Evolutionary conservation across 2,329 filamentous ascomycete species (phyloP), one percentile per base, ranked within the genome.

Genomic region (Xylariales sp.): DNA sequence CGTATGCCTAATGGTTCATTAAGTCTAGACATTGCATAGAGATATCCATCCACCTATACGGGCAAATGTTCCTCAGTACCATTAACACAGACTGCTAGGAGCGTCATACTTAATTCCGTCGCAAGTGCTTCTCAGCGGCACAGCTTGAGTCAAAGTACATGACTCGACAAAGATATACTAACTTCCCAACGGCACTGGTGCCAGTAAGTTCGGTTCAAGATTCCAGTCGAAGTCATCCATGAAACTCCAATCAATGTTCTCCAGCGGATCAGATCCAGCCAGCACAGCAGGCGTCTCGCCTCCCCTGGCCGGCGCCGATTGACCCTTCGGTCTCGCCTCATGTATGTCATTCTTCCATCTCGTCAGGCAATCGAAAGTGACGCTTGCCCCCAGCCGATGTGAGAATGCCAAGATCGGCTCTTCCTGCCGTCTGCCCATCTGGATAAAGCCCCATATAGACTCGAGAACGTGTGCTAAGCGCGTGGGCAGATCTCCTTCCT

Each of bases 301-400:
- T 14, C 31, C 35, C 10, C 42, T 39, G 5, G 16, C 24, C 5
- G 25, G 12, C 2, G 38, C 19, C 11, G 28, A 40, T 11, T 34
- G 32, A 28, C 19, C 31, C 32, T 29, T 43, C 11, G 38, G 18
- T 21, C 42, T 46, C 28, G 35, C 42, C 19, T 43, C 22, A 18
- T 45, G 35, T 21, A 51, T 48, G 33, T 58, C 60, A 22, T 45
- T 46, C 42, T 59, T 74, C 68, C 70, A 77, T 25, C 64, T 56
- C 24, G 63, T 57, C 5, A 78, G 57, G 46, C 72, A 77, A 49
- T 71, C 73, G 45, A 71, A 72, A 4, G 68, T 68, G 22, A 75
- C 59, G 37, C 71, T 69, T 3, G 71, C 71, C 12, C 68, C 65
- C 4, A 76, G 62, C 1, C 74, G 67, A 44, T 69, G 64, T 3